Conservation (phyloP, 179 eudicot species). For the Carnegiea gigantea region DNA sequence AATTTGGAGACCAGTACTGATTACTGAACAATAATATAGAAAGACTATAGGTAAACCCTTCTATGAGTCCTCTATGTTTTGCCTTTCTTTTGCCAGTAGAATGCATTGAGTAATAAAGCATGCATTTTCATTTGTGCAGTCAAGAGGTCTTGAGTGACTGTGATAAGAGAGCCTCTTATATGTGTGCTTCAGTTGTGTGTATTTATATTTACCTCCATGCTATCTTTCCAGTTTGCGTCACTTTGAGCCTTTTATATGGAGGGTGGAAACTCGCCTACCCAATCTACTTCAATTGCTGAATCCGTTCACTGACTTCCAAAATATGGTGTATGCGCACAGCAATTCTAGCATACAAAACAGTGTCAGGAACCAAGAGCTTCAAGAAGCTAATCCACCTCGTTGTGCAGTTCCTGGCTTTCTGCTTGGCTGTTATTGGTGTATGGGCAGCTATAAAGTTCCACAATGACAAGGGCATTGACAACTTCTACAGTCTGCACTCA, state of each 20-base stretch:
- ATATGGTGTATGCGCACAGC: constrained; percentile 47
- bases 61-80: not conserved
- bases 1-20: not conserved
- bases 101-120: not conserved
- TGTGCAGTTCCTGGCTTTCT: constrained; percentile 69
- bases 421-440: constrained; percentile 66
- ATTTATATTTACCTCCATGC: not conserved
- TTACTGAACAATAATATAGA: not conserved
- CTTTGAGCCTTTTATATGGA: not conserved
- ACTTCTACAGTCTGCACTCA: constrained; percentile 94
- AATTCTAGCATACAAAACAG: constrained; percentile 90
- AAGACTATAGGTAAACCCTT: not conserved
- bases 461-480: constrained; percentile 78
- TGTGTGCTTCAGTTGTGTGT: not conserved
- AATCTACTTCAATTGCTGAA: not conserved
- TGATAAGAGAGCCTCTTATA: not conserved
- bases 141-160: not conserved
- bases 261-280: not conserved
- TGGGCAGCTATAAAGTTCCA: constrained; percentile 91
- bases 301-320: not conserved
- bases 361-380: constrained; percentile 71
- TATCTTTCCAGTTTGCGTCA: not conserved
- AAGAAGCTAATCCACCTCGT: constrained; percentile 73
- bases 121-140: not conserved
- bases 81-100: not conserved